phyloP scores from a whole-genome alignment of 345 rosid genomes.

The Geranium brycei region DNA sequence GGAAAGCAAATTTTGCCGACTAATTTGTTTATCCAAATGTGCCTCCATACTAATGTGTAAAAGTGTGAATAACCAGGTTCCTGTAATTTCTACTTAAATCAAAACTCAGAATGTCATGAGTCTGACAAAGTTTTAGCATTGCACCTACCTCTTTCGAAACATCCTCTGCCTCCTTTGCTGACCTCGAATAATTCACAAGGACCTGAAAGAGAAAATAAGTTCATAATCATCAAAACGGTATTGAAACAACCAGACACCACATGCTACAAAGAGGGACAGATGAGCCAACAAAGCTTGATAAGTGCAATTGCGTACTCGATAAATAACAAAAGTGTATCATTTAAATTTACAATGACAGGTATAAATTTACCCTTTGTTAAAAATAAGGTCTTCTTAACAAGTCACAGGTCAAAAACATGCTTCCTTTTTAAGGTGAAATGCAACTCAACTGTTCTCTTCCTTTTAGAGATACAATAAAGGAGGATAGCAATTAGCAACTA shows the following conservation, averaged over 20 bases:
- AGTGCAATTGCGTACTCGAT: neutral
- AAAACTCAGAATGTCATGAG: neutral
- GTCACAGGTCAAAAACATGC: no score
- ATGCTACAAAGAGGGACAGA: neutral
- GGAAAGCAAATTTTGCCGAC: neutral
- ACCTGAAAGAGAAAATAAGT: constrained; percentile 31
- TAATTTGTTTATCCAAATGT: neutral
- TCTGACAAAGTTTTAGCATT: neutral
- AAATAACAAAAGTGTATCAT: neutral
- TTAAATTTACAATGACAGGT: neutral
- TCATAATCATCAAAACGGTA: neutral
- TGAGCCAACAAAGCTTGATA: neutral
- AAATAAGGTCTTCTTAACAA: neutral
- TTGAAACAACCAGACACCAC: neutral
- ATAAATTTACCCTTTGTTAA: neutral
- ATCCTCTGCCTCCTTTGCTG: constrained; percentile 77
- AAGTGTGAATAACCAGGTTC: neutral
- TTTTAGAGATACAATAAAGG: neutral
- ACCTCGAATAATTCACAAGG: constrained; percentile 71
- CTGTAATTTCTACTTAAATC: no score
- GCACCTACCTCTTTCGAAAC: constrained; percentile 53
- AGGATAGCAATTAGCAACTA: no score
- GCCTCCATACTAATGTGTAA: neutral
- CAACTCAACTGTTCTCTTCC: neutral
- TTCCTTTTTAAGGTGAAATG: neutral